These are phyloP conservation scores for Xylaria sp. DNA, from an alignment of 2,329 filamentous ascomycete species.

Conservation along the genomic window DNA sequence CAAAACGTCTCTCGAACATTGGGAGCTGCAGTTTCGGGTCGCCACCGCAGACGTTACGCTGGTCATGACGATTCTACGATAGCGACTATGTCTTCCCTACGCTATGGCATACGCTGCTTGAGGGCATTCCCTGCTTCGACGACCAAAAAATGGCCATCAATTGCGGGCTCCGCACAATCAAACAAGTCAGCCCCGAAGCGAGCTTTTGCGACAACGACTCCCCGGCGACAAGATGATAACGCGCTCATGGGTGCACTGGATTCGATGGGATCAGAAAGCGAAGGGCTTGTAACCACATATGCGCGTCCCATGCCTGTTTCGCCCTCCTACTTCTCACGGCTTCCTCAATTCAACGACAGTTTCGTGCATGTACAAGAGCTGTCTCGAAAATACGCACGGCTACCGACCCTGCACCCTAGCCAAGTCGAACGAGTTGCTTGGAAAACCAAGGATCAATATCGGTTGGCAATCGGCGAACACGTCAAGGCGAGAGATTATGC, in stretches of 20 bases:
- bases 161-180: constrained; percentile 35
- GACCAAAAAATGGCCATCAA: constrained; percentile 42
- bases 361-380: constrained; percentile 79
- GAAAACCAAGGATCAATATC: constrained; percentile 82
- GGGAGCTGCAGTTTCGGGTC: constrained; percentile 23
- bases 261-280: constrained; percentile 46
- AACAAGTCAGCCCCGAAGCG: constrained; percentile 39
- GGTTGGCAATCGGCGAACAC: constrained; percentile 74
- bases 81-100: constrained; percentile 49
- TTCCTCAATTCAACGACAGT: constrained; percentile 86
- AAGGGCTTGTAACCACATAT: constrained; percentile 49
- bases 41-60: constrained; percentile 14
- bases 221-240: constrained; percentile 27
- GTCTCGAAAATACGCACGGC: constrained; percentile 74
- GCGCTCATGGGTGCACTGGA: constrained; percentile 30
- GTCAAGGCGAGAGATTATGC: constrained; percentile 83
- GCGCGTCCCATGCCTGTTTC: constrained; percentile 85
- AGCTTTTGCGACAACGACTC: constrained; percentile 39
- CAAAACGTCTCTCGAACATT: constrained; percentile 22
- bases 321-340: constrained; percentile 93
- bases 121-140: constrained; percentile 43
- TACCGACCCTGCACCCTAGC: constrained; percentile 74
- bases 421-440: constrained; percentile 81
- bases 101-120: constrained; percentile 48
- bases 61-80: constrained; percentile 46